Evolutionary conservation across 805 yeast species (phyloP), one percentile per base, ranked within the genome.

Genomic region (Yamadazyma akitaensis): DNA sequence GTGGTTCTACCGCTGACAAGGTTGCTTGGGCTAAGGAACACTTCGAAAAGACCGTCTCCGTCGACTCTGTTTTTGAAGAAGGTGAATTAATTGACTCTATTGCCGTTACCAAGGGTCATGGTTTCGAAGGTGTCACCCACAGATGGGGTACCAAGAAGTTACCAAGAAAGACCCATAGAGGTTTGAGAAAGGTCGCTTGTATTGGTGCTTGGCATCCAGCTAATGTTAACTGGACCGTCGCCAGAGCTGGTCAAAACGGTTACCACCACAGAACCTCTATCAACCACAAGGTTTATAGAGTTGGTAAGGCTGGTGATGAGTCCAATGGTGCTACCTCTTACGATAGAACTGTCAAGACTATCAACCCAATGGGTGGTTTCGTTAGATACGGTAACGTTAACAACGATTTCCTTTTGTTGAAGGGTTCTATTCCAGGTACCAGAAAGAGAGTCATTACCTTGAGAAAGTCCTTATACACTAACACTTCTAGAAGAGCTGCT

Each of bases 121-220:
- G 99, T 85, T 91, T 88, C 89, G 99, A 94, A 81, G 99, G 99
- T 91, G 97, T 92, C 70, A 94, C 99, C 82, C 97, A 91, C 90
- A 89, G 99, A 88, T 94, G 98, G 98, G 99, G 99, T 76, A 94
- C 99, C 87, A 95, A 91, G 91, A 91, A 87, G 85, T 83, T 94
- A 66, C 99, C 99, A 80, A 90, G 99, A 84, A 94, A 94, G 96
- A 94, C 99, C 76, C 99, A 94, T 80, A 91, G 98, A 88, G 99
- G 99, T 92, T 82, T 92, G 76, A 90, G 99, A 86, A 94, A 94
- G 89, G 99, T 94, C 80, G 99, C 99, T 73, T 94, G 99, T 89
- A 94, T 94, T 72, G 99, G 99, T 85, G 97, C 99, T 74, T 94
- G 99, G 99, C 99, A 94, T 83, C 99, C 99, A 77, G 85, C 96